Percentiles rank a stretch among this genome's conserved stretches.
phyloP scores from a whole-genome alignment of 768 basidiomycete genomes.

The Trametes sanguinea region DNA sequence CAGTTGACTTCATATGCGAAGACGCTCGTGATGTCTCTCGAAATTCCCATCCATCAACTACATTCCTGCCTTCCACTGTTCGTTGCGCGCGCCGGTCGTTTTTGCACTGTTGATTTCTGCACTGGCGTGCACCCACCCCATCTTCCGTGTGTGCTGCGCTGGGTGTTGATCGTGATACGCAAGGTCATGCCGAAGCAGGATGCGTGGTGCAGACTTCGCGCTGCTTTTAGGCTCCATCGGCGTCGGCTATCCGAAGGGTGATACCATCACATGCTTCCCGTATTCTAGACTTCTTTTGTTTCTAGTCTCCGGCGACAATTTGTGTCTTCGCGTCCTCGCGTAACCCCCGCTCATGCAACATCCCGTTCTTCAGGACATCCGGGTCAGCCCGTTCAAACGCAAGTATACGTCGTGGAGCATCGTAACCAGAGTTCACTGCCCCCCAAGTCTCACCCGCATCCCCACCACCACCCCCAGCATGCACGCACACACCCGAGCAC shows the following conservation, averaged over 20 bases:
- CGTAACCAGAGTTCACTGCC: constrained; percentile 11
- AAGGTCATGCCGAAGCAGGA: constrained; percentile 1
- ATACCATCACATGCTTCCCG: constrained; percentile 14
- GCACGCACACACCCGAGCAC: constrained; percentile 27
- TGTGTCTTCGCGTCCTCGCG: not conserved
- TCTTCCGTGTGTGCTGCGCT: not conserved
- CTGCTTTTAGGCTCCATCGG: constrained; percentile 2
- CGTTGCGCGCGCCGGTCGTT: not conserved
- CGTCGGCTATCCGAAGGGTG: constrained; percentile 8
- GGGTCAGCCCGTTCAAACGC: constrained; percentile 5
- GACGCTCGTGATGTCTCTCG: constrained; percentile 4
- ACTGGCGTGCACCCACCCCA: too few relatives aligned
- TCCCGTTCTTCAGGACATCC: not conserved
- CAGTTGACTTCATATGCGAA: constrained; percentile 1
- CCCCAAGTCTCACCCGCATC: constrained; percentile 21
- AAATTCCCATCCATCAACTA: not conserved
- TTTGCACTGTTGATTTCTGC: too few relatives aligned
- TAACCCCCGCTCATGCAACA: not conserved
- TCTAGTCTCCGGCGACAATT: not conserved
- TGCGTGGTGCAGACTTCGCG: constrained; percentile 1
- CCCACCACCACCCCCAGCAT: constrained; percentile 27
- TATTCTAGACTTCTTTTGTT: constrained; percentile 10
- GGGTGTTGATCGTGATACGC: not conserved
- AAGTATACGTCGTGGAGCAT: constrained; percentile 19
- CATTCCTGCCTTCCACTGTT: not conserved